A percentile compares a stretch with the other conserved stretches of the same genome.
These are phyloP conservation scores for Kurtzmaniella quercitrusa DNA, from an alignment of 1,139 yeast species.

Conservation along the genomic window DNA sequence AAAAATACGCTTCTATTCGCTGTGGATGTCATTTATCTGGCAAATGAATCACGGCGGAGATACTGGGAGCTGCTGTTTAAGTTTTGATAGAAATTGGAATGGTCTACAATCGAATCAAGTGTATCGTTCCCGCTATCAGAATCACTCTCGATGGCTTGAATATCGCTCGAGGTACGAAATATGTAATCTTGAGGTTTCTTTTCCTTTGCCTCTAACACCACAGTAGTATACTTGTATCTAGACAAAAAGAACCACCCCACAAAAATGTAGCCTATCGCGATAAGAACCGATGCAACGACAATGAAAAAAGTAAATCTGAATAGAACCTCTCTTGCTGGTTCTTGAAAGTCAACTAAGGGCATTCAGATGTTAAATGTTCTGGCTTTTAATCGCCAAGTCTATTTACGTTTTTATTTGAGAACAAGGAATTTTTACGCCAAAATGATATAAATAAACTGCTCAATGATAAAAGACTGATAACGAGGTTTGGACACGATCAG, in stretches of 20 bases:
- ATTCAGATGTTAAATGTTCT: too few relatives aligned
- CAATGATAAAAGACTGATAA: too few relatives aligned
- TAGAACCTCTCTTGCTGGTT: neutral
- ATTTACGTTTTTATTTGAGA: too few relatives aligned
- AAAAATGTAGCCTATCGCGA: neutral
- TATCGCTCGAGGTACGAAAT: neutral
- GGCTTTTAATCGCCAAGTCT: too few relatives aligned
- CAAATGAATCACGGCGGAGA: constrained; percentile 39
- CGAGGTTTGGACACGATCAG: too few relatives aligned
- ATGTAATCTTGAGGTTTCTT: neutral
- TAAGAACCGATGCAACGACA: neutral
- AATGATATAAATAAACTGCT: too few relatives aligned
- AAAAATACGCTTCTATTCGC: constrained; percentile 27
- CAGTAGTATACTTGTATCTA: neutral
- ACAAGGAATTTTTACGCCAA: too few relatives aligned
- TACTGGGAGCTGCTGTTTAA: constrained; percentile 42
- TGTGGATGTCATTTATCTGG: constrained; percentile 16
- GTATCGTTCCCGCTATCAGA: constrained; percentile 7
- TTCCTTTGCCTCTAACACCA: neutral
- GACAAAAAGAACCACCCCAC: neutral
- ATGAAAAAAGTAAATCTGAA: neutral
- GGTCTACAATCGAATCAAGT: constrained; percentile 14
- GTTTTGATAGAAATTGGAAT: constrained; percentile 27
- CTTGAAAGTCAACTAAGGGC: too few relatives aligned
- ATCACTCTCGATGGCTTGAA: neutral